Percentiles rank a stretch among this genome's conserved stretches.
phyloP scores from a whole-genome alignment of 768 basidiomycete genomes.

The Cystobasidium ongulense region DNA sequence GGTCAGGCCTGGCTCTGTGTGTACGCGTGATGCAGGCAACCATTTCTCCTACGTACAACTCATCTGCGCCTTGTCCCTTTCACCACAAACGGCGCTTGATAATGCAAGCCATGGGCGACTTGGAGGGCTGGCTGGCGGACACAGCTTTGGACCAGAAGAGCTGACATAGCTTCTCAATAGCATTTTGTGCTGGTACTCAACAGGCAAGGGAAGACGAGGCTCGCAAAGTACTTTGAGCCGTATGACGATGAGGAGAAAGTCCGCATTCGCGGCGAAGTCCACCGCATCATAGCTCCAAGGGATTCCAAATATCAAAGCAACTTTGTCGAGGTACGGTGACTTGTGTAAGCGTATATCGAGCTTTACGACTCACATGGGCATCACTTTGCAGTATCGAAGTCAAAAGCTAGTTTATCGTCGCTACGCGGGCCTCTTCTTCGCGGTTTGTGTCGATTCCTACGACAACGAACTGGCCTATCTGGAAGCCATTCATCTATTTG shows the following conservation, averaged over 20 bases:
- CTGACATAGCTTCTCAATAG: neutral
- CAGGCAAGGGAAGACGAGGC: conserved; percentile 91
- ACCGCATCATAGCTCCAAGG: conserved; percentile 85
- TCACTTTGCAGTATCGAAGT: conserved; percentile 68
- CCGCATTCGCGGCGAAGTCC: conserved; percentile 85
- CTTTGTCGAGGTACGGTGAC: conserved; percentile 76
- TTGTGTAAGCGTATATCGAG: neutral
- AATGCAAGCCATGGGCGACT: too few relatives aligned
- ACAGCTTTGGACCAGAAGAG: too few relatives aligned
- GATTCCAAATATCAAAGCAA: conserved; percentile 99
- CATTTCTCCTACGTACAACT: too few relatives aligned
- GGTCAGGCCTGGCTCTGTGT: too few relatives aligned
- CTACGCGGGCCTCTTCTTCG: conserved; percentile 96
- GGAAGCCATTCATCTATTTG: conserved; percentile 95
- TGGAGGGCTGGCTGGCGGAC: too few relatives aligned
- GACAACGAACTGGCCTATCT: conserved; percentile 97
- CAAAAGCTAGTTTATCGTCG: conserved; percentile 96
- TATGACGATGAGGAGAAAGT: conserved; percentile 99
- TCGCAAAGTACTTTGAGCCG: conserved; percentile 98
- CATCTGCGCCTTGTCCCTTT: too few relatives aligned
- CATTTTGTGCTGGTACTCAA: conserved; percentile 95
- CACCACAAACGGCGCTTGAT: too few relatives aligned
- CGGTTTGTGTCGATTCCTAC: conserved; percentile 92
- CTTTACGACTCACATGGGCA: neutral
- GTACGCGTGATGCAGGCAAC: too few relatives aligned